phyloP scores from a whole-genome alignment of 441 rosid species.

The Pelargonium exstipulatum region DNA sequence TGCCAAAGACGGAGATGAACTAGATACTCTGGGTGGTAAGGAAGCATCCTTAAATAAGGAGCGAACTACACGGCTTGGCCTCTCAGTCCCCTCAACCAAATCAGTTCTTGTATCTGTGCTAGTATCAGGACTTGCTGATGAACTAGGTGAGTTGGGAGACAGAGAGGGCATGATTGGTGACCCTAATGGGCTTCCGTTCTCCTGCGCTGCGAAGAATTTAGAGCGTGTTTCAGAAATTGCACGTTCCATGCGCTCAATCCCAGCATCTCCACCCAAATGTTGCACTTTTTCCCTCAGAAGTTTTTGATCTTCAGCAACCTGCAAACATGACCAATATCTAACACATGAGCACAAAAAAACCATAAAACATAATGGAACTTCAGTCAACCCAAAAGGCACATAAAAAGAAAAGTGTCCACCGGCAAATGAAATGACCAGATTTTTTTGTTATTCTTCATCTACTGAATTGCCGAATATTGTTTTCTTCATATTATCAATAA shows the following conservation, averaged over 20 bases:
- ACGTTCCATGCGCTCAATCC: constrained; percentile 71
- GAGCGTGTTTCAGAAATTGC: constrained; percentile 64
- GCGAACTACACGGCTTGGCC: constrained; percentile 46
- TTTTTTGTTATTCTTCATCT: too few species aligned
- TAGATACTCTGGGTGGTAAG: constrained; percentile 26
- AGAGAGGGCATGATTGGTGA: constrained; percentile 37
- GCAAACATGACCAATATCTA: constrained; percentile 11
- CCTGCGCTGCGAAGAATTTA: constrained; percentile 48
- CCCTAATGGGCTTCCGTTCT: constrained; percentile 55
- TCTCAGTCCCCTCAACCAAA: constrained; percentile 28
- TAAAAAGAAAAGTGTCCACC: too few species aligned
- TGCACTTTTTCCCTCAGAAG: constrained; percentile 77
- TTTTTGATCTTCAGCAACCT: constrained; percentile 82
- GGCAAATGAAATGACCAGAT: too few species aligned
- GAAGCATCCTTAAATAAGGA: constrained; percentile 49
- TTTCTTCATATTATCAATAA: too few species aligned
- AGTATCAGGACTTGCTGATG: constrained; percentile 31
- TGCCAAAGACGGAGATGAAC: constrained; percentile 14
- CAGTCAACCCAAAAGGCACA: too few species aligned
- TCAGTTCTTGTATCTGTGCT: constrained; percentile 26
- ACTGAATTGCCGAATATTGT: too few species aligned
- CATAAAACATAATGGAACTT: too few species aligned
- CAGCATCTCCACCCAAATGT: constrained; percentile 74
- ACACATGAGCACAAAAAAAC: too few species aligned
- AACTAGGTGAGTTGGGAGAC: constrained; percentile 39